Percentiles rank a stretch among this genome's conserved stretches.
These are phyloP conservation scores for Mycena capillaripes DNA, from an alignment of 768 basidiomycete species.

Conservation along the genomic window DNA sequence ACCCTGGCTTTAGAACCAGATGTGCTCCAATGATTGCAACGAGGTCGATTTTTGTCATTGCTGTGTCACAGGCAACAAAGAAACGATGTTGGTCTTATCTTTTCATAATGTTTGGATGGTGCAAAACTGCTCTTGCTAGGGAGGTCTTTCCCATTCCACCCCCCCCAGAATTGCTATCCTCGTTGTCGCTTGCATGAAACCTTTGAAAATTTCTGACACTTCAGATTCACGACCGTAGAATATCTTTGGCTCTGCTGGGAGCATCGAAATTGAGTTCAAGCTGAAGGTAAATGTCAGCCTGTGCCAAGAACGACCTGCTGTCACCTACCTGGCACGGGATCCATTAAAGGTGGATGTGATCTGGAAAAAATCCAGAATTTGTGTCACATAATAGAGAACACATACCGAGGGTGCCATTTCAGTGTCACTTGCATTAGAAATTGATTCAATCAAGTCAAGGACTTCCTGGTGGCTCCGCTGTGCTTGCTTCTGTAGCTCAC, in stretches of 20 bases:
- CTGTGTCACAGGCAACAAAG: slow-evolving; percentile 9
- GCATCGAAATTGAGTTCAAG: not conserved
- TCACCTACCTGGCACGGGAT: not conserved
- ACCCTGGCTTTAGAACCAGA: not conserved
- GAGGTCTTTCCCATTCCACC: slow-evolving; percentile 16
- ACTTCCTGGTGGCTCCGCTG: not conserved
- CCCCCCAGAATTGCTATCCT: slow-evolving; percentile 9
- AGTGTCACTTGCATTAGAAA: not conserved
- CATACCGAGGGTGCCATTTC: not conserved
- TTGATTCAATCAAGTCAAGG: not conserved
- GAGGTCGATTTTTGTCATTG: not conserved
- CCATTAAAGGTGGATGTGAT: not conserved
- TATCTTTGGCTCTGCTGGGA: not conserved
- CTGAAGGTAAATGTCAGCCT: not conserved
- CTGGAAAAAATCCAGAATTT: no score
- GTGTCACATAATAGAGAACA: not conserved
- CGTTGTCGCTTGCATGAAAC: not conserved
- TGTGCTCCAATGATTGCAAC: not conserved
- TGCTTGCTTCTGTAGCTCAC: not conserved
- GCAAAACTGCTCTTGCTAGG: not conserved
- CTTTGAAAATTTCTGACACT: not conserved
- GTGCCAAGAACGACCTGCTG: not conserved
- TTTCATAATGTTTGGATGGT: not conserved
- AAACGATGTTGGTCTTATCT: not conserved
- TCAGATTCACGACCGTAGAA: slow-evolving; percentile 10